A percentile compares a stretch with the other conserved stretches of the same genome.
Evolutionary conservation across 352 stramenopile genomes (phyloP).

Genomic region (Globisporangium polare): DNA sequence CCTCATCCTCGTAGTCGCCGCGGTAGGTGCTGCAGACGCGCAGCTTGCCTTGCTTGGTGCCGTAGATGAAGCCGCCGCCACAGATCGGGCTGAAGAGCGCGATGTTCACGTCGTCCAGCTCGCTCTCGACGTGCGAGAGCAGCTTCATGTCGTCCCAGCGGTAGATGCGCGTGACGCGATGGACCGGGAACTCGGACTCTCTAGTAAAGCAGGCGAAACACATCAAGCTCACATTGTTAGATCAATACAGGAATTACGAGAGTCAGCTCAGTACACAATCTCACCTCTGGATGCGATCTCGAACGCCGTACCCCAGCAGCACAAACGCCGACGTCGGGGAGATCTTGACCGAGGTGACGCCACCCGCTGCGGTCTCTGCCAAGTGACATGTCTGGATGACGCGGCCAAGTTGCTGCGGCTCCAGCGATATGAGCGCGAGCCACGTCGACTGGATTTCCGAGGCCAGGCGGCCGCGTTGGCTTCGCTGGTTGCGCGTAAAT

Average conservation of each 20-base stretch:
- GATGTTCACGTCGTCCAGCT: slow-evolving; percentile 98
- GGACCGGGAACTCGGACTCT: slow-evolving; percentile 75
- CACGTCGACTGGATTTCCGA: slow-evolving; percentile 85
- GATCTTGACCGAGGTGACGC: slow-evolving; percentile 89
- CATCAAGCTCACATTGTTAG: neutral
- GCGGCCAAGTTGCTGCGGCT: slow-evolving; percentile 66
- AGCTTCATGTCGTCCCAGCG: slow-evolving; percentile 87
- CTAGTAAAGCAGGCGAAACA: slow-evolving; percentile 18
- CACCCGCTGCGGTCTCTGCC: slow-evolving; percentile 70
- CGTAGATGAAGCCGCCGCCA: slow-evolving; percentile 97
- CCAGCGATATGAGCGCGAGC: slow-evolving; percentile 79
- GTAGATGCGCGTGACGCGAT: slow-evolving; percentile 87
- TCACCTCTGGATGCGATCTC: slow-evolving; percentile 80
- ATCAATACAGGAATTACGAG: slow-evolving; percentile 2
- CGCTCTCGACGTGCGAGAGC: slow-evolving; percentile 80
- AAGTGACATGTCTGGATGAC: slow-evolving; percentile 84
- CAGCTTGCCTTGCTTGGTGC: slow-evolving; percentile 95
- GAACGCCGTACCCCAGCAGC: slow-evolving; percentile 80
- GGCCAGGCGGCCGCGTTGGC: slow-evolving; percentile 61
- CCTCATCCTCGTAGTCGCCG: slow-evolving; percentile 63
- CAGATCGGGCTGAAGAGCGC: slow-evolving; percentile 96
- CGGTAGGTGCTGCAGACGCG: slow-evolving; percentile 84
- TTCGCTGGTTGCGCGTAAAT: slow-evolving; percentile 73
- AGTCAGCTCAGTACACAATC: neutral
- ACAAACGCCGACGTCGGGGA: slow-evolving; percentile 85